Conservation (phyloP, 371 early-diverging fungal species). For the Cokeromyces recurvatus region DNA sequence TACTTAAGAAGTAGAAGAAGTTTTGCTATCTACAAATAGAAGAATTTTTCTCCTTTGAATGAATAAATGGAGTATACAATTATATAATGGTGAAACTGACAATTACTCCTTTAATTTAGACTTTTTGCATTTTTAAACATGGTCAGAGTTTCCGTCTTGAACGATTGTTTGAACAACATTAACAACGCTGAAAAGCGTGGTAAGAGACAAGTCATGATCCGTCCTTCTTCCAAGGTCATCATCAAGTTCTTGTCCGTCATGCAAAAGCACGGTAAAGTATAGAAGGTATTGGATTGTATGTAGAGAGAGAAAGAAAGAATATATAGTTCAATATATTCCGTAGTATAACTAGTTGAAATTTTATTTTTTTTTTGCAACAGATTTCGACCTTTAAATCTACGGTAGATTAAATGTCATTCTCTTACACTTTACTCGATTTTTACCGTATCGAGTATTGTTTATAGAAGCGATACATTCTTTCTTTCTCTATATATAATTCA, state of each 20-base stretch:
- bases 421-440: slow-evolving; percentile 12
- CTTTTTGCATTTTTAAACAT: slow-evolving; percentile 21
- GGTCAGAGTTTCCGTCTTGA: slow-evolving; percentile 51
- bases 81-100: too few relatives aligned
- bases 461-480: slow-evolving; percentile 12
- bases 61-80: slow-evolving; percentile 7
- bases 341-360: slow-evolving; percentile 71
- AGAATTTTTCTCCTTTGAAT: too few relatives aligned
- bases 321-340: slow-evolving; percentile 29
- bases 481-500: slow-evolving; percentile 16
- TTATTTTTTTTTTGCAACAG: slow-evolving; percentile 11
- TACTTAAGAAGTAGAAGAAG: too few relatives aligned
- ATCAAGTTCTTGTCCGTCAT: slow-evolving; percentile 98
- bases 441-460: slow-evolving; percentile 14
- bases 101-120: too few relatives aligned
- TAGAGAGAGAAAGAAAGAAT: not conserved
- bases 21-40: too few relatives aligned
- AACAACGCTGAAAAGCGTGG: slow-evolving; percentile 98
- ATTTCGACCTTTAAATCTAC: slow-evolving; percentile 67
- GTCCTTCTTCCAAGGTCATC: slow-evolving; percentile 96
- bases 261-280: slow-evolving; percentile 95
- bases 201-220: slow-evolving; percentile 96
- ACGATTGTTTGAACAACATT: slow-evolving; percentile 98
- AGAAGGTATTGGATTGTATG: too few relatives aligned
- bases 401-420: slow-evolving; percentile 45